Conservation (phyloP, 2,329 filamentous ascomycete genomes). For the Ophiobolus disseminans region DNA sequence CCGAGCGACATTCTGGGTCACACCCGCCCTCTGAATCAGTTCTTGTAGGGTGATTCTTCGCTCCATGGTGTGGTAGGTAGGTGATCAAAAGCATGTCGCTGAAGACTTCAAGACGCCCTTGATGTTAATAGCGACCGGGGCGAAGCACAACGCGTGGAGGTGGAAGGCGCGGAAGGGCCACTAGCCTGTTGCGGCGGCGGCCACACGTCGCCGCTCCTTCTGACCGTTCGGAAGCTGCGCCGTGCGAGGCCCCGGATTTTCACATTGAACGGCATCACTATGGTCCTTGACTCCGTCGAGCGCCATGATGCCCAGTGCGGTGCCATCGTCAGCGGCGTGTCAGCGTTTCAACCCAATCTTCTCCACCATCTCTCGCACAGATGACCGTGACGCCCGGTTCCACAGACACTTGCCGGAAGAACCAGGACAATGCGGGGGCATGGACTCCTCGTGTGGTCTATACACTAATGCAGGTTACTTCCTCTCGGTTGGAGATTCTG, state of each 20-base stretch:
- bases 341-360: too few species aligned
- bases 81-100: slow-evolving; percentile 7
- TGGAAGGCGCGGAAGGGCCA: slow-evolving; percentile 21
- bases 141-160: slow-evolving; percentile 22
- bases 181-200: too few species aligned
- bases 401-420: not conserved
- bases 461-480: slow-evolving; percentile 17
- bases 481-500: slow-evolving; percentile 9
- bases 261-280: not conserved
- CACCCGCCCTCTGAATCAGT: slow-evolving; percentile 38
- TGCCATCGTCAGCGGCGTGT: too few species aligned
- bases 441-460: too few species aligned
- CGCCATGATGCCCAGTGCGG: too few species aligned
- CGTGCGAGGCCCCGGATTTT: not conserved
- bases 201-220: slow-evolving; percentile 7
- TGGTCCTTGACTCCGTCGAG: too few species aligned
- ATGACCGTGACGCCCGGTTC: too few species aligned
- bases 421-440: too few species aligned
- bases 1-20: slow-evolving; percentile 32
- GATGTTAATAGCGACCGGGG: slow-evolving; percentile 7
- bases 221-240: not conserved
- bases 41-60: slow-evolving; percentile 37
- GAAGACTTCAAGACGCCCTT: slow-evolving; percentile 1
- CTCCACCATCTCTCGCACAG: too few species aligned
- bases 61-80: slow-evolving; percentile 28